These are phyloP conservation scores for Eimeria praecox DNA, from an alignment of 169 alveolate genomes.

Conservation along the genomic window DNA sequence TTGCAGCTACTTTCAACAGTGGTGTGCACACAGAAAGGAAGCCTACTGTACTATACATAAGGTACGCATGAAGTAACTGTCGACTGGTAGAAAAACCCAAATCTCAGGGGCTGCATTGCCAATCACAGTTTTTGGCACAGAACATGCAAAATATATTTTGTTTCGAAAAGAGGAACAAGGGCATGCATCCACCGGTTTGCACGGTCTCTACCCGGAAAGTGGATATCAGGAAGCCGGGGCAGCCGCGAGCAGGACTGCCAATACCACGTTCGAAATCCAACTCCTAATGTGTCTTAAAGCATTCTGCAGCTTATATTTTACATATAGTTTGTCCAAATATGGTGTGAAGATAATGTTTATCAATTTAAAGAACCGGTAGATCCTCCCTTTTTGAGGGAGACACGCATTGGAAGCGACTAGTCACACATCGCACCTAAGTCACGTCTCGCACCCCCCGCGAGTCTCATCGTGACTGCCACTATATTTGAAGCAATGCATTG, in stretches of 20 bases:
- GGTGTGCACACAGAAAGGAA: background rate
- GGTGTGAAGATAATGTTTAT: background rate
- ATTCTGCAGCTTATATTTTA: background rate
- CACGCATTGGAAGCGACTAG: background rate
- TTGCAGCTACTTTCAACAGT: background rate
- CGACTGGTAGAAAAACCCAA: background rate
- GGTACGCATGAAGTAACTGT: background rate
- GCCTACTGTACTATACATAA: background rate
- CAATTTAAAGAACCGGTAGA: background rate
- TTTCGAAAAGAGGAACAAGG: background rate
- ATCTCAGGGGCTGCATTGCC: background rate
- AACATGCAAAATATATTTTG: background rate
- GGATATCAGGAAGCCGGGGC: background rate
- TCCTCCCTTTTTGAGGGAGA: background rate
- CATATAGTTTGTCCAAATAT: background rate
- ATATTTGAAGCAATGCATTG: background rate
- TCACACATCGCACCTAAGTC: constrained; percentile 26
- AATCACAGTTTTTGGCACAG: background rate
- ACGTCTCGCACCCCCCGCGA: constrained; percentile 16
- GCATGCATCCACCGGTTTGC: background rate
- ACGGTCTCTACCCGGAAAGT: background rate
- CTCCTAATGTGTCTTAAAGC: background rate
- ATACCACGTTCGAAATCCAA: background rate
- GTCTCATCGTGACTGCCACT: background rate
- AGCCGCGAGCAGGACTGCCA: constrained; percentile 15